Percentiles rank a stretch among this genome's conserved stretches.
Conservation (phyloP, 495 filamentous ascomycete species). For the Penicillium verhagenii region DNA sequence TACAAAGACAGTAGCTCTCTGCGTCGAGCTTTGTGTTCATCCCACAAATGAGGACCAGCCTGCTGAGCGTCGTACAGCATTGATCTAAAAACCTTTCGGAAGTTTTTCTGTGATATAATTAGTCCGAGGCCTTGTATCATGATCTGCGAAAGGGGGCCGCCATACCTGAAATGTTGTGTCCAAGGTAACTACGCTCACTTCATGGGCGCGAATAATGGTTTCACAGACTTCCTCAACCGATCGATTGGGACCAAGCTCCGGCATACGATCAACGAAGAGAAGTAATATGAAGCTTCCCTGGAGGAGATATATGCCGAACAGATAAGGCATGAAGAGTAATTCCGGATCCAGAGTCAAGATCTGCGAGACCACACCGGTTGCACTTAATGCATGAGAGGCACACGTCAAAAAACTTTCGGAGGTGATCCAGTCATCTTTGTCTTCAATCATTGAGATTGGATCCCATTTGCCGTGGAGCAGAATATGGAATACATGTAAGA, state of each 20-base stretch:
- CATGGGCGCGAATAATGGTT: conserved; percentile 57
- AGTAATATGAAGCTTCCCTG: conserved; percentile 59
- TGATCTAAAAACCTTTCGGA: conserved; percentile 18
- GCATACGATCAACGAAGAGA: conserved; percentile 53
- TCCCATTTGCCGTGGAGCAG: conserved; percentile 60
- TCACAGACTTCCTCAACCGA: conserved; percentile 56
- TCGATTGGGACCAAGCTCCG: conserved; percentile 50
- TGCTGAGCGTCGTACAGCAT: conserved; percentile 22
- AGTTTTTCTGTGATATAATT: conserved; percentile 17
- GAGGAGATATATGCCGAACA: conserved; percentile 60
- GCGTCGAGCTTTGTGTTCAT: conserved; percentile 21
- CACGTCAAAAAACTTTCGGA: conserved; percentile 51
- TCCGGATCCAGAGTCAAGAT: conserved; percentile 57
- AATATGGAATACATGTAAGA: conserved; percentile 60
- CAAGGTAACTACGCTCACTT: conserved; percentile 58
- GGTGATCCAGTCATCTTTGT: conserved; percentile 58
- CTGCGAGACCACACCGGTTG: conserved; percentile 51
- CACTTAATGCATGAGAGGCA: conserved; percentile 53
- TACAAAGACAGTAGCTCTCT: conserved; percentile 19
- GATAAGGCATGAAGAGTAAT: conserved; percentile 60
- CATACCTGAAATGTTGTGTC: conserved; percentile 60
- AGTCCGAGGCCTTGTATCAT: neutral
- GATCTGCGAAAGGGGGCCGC: neutral
- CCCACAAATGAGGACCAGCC: conserved; percentile 19
- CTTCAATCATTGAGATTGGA: conserved; percentile 55